These are phyloP conservation scores for Cornus florida DNA, from an alignment of 148 eudicot genomes.

Conservation along the genomic window DNA sequence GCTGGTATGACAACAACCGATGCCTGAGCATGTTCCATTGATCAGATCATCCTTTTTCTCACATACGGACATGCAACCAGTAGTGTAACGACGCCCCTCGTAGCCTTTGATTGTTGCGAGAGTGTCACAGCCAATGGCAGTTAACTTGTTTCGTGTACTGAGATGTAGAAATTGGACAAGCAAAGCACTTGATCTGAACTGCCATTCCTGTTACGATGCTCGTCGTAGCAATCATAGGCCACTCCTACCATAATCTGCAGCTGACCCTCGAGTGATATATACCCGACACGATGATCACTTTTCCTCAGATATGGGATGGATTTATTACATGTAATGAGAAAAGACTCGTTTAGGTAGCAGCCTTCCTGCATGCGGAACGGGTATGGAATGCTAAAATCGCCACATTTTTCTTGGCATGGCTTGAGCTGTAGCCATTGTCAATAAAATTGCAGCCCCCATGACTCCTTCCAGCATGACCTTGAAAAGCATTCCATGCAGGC, in stretches of 20 bases:
- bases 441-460: neutral
- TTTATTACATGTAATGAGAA: neutral
- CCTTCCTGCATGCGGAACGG: conserved; percentile 14
- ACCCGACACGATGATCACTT: neutral
- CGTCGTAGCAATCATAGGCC: conserved; percentile 18
- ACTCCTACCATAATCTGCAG: neutral
- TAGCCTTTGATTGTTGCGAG: neutral
- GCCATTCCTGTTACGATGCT: neutral
- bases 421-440: neutral
- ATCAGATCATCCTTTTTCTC: neutral
- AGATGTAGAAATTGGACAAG: neutral
- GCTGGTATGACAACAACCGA: neutral
- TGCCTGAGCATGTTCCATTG: neutral
- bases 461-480: neutral
- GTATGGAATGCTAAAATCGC: conserved; percentile 8
- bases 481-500: neutral
- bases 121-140: neutral
- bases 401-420: conserved; percentile 4
- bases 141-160: neutral
- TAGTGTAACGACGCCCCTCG: neutral
- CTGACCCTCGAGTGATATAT: conserved; percentile 6
- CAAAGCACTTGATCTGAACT: neutral
- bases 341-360: neutral
- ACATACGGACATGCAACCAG: neutral
- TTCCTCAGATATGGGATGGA: neutral